Evolutionary conservation across 2,329 filamentous ascomycete species (phyloP).

Genomic region (Phoma sp.): DNA sequence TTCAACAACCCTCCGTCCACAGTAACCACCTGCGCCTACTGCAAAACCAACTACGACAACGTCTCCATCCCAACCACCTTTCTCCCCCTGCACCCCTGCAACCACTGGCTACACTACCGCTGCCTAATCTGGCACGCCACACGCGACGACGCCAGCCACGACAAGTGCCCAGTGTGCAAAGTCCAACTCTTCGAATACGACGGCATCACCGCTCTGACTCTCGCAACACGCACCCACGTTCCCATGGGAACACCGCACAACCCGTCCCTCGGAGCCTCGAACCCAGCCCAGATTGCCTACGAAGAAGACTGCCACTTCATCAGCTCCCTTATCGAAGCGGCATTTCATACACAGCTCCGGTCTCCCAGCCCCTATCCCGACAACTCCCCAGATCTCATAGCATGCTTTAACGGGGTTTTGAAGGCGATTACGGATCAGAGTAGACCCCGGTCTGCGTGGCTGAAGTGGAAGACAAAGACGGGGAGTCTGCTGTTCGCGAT

Average conservation of each 20-base stretch:
- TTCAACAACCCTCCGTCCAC: constrained; percentile 18
- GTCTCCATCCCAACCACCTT: constrained; percentile 14
- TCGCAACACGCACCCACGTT: constrained; percentile 27
- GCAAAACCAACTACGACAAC: constrained; percentile 17
- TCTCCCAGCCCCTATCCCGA: constrained; percentile 9
- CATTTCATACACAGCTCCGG: constrained; percentile 9
- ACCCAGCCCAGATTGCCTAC: constrained; percentile 3
- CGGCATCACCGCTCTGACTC: constrained; percentile 27
- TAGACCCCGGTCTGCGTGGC: constrained; percentile 20
- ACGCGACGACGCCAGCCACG: background rate
- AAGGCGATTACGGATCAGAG: background rate
- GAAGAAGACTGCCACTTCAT: constrained; percentile 24
- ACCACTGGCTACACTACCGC: constrained; percentile 35
- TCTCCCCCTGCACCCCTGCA: constrained; percentile 28
- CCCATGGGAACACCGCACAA: constrained; percentile 4
- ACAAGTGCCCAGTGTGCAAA: constrained; percentile 23
- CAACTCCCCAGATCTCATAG: constrained; percentile 18
- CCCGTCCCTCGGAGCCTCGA: background rate
- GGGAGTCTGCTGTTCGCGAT: constrained; percentile 24
- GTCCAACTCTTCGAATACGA: constrained; percentile 28
- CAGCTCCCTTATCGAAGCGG: constrained; percentile 1
- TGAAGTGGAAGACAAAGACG: constrained; percentile 17
- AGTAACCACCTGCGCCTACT: constrained; percentile 14
- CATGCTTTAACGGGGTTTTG: constrained; percentile 20
- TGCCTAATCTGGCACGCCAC: constrained; percentile 25